These are phyloP conservation scores for Trichomonascaceae sp. DNA, from an alignment of 1,139 yeast genomes.

Conservation along the genomic window DNA sequence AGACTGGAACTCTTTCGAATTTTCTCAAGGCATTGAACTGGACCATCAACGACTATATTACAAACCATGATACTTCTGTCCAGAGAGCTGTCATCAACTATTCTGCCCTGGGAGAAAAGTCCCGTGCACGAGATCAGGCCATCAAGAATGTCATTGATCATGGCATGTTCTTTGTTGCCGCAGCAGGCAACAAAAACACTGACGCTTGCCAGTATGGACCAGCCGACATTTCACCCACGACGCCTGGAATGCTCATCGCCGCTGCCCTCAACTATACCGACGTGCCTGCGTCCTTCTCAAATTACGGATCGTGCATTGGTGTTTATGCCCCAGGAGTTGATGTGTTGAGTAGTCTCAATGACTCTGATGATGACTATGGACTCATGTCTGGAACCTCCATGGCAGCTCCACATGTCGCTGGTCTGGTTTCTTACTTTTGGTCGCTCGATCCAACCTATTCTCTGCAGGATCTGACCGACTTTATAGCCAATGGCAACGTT, in stretches of 20 bases:
- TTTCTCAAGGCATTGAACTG: slow-evolving; percentile 21
- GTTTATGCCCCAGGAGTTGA: slow-evolving; percentile 70
- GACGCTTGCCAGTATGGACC: slow-evolving; percentile 77
- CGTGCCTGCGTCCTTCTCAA: slow-evolving; percentile 57
- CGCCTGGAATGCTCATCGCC: slow-evolving; percentile 50
- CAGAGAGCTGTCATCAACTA: slow-evolving; percentile 83
- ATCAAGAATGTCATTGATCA: slow-evolving; percentile 79
- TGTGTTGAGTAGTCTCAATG: slow-evolving; percentile 34
- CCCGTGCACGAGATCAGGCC: slow-evolving; percentile 70
- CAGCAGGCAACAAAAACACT: slow-evolving; percentile 72
- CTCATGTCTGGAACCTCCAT: slow-evolving; percentile 73
- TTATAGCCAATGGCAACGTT: slow-evolving; percentile 13
- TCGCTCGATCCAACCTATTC: slow-evolving; percentile 24
- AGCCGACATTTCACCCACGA: slow-evolving; percentile 53
- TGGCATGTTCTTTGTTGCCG: slow-evolving; percentile 48
- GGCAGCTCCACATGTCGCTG: slow-evolving; percentile 77
- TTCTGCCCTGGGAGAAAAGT: slow-evolving; percentile 83
- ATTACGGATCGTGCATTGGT: slow-evolving; percentile 82
- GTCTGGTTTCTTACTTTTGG: slow-evolving; percentile 54
- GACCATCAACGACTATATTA: slow-evolving; percentile 35
- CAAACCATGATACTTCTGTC: slow-evolving; percentile 41
- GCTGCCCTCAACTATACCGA: slow-evolving; percentile 69
- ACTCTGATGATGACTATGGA: slow-evolving; percentile 24
- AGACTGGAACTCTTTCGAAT: slow-evolving; percentile 20
- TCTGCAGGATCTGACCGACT: slow-evolving; percentile 10